Conservation (phyloP, 2,329 filamentous ascomycete species). For the Talaromyces sp. region DNA sequence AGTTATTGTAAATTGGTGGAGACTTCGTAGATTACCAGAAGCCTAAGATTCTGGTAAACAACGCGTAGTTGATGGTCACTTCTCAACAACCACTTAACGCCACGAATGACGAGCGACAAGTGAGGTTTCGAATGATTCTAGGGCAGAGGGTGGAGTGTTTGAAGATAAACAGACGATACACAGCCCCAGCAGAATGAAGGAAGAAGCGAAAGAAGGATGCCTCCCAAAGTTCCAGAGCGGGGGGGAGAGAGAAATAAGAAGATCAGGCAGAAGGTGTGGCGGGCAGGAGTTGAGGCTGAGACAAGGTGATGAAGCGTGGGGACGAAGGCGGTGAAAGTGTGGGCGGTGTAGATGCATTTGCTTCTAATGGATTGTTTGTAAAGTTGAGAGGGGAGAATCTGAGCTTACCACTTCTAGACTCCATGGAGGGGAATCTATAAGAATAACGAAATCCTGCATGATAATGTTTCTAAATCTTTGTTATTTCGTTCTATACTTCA, state of each 20-base stretch:
- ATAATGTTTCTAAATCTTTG: too few relatives aligned
- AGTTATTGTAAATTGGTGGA: background rate
- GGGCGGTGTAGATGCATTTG: constrained; percentile 13
- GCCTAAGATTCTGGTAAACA: background rate
- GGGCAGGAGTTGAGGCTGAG: constrained; percentile 26
- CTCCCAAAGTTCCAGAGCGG: constrained; percentile 2
- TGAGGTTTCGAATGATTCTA: background rate
- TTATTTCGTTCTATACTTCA: too few relatives aligned
- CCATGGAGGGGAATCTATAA: too few relatives aligned
- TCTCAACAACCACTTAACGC: constrained; percentile 1
- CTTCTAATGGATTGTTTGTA: too few relatives aligned
- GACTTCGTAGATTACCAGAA: background rate
- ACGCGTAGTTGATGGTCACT: background rate
- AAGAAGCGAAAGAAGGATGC: background rate
- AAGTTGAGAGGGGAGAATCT: too few relatives aligned
- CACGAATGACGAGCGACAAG: background rate
- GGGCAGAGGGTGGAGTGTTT: background rate
- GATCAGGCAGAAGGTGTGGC: constrained; percentile 23
- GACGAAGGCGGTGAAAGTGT: constrained; percentile 27
- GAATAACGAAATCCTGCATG: too few relatives aligned
- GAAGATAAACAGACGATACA: background rate
- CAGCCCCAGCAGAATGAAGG: background rate
- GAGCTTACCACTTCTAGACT: too few relatives aligned
- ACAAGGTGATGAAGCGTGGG: constrained; percentile 23
- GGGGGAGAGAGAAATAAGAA: constrained; percentile 4